A percentile compares a stretch with the other conserved stretches of the same genome.
Conservation (phyloP, 2,329 filamentous ascomycete species). For the Emmonsia crescens region DNA sequence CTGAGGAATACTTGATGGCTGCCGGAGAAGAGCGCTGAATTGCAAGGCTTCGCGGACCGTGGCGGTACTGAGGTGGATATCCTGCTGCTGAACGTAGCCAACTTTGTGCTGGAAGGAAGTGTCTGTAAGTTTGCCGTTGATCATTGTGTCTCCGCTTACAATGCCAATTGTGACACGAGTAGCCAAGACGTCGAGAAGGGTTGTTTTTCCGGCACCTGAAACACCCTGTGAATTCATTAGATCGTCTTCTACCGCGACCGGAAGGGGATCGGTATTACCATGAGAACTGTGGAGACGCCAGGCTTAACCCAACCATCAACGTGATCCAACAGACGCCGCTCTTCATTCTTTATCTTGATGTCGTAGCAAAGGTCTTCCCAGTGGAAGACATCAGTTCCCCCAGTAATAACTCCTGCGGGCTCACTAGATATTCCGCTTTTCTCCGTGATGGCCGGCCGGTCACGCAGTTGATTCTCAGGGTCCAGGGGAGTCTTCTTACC, state of each 20-base stretch:
- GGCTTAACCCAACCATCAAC: constrained; percentile 92
- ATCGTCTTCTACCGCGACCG: not conserved
- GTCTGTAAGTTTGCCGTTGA: constrained; percentile 62
- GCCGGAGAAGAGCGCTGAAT: constrained; percentile 76
- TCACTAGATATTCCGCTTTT: too few relatives aligned
- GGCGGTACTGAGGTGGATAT: constrained; percentile 71
- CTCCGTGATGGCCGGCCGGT: too few relatives aligned
- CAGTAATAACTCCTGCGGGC: too few relatives aligned
- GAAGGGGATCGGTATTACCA: constrained; percentile 38
- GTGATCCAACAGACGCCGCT: constrained; percentile 65
- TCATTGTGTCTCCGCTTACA: constrained; percentile 75
- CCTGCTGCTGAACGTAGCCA: constrained; percentile 72
- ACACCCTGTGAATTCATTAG: constrained; percentile 39
- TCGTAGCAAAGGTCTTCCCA: constrained; percentile 79
- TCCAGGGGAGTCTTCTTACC: too few relatives aligned
- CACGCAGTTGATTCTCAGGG: too few relatives aligned
- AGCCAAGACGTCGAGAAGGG: constrained; percentile 73
- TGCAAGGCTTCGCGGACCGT: constrained; percentile 80
- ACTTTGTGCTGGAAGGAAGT: constrained; percentile 71
- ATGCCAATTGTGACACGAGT: constrained; percentile 80
- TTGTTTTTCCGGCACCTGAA: constrained; percentile 86
- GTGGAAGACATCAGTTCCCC: constrained; percentile 53
- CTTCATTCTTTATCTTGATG: constrained; percentile 67
- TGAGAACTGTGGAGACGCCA: constrained; percentile 75
- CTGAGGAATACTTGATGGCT: constrained; percentile 59